Evolutionary conservation across 2,329 filamentous ascomycete genomes (phyloP).

Genomic region (Colletotrichum eremochloae): DNA sequence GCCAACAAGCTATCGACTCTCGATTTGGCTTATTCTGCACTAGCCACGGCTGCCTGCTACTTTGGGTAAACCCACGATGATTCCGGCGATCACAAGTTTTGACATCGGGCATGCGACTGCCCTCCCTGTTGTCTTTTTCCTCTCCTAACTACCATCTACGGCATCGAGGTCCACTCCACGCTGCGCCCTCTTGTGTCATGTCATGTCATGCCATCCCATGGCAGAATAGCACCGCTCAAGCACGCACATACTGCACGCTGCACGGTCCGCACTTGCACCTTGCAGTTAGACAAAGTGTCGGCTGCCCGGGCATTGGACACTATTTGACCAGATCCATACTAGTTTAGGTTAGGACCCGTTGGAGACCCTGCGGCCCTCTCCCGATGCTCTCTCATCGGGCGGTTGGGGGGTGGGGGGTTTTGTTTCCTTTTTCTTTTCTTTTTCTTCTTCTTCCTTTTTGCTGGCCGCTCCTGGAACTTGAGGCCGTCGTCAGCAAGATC

Average conservation of each 20-base stretch:
- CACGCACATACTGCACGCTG: conserved; percentile 3
- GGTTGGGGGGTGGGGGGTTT: not conserved
- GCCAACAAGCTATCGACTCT: conserved; percentile 11
- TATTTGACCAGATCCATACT: not conserved
- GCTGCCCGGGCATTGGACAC: not conserved
- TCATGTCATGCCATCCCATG: conserved; percentile 22
- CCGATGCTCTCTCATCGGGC: conserved; percentile 5
- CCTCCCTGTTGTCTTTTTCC: not conserved
- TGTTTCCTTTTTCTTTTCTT: not conserved
- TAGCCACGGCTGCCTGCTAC: not conserved
- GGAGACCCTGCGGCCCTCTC: conserved; percentile 2
- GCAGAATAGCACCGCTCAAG: not conserved
- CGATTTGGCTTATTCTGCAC: conserved; percentile 13
- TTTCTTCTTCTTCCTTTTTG: not conserved
- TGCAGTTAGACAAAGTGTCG: conserved; percentile 2
- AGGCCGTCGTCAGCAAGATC: not conserved
- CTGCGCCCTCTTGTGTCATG: conserved; percentile 21
- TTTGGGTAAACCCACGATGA: conserved; percentile 1
- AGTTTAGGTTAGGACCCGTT: not conserved
- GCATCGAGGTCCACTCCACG: not conserved
- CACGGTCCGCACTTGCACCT: conserved; percentile 10
- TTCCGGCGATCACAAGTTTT: conserved; percentile 1
- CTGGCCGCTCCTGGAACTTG: not conserved
- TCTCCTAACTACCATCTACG: conserved; percentile 3
- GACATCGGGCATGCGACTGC: not conserved